Evolutionary conservation across 2,329 filamentous ascomycete genomes (phyloP).

Genomic region (Penicillium polonicum): DNA sequence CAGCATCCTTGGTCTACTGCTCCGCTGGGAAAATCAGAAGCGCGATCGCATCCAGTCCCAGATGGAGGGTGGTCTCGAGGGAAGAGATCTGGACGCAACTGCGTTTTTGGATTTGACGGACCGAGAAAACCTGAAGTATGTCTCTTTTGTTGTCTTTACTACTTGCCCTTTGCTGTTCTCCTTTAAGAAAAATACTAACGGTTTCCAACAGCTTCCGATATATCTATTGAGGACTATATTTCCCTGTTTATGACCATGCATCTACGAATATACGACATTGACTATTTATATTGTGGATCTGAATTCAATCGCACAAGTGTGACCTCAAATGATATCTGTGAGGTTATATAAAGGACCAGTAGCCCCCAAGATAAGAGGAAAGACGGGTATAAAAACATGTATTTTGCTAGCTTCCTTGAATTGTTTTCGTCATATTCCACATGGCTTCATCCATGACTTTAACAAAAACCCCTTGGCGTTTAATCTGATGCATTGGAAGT

Average conservation of each 20-base stretch:
- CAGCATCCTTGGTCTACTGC: constrained; percentile 45
- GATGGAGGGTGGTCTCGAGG: constrained; percentile 48
- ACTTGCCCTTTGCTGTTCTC: background rate
- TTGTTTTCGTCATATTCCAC: too few relatives aligned
- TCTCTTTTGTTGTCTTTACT: background rate
- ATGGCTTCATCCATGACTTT: too few relatives aligned
- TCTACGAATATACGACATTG: too few relatives aligned
- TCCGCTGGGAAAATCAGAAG: constrained; percentile 52
- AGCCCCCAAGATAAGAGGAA: too few relatives aligned
- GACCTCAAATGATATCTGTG: too few relatives aligned
- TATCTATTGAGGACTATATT: constrained; percentile 11
- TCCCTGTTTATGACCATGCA: too few relatives aligned
- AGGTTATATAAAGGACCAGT: too few relatives aligned
- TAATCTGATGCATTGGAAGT: background rate
- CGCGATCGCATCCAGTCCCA: constrained; percentile 51
- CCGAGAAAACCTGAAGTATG: constrained; percentile 51
- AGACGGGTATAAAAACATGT: too few relatives aligned
- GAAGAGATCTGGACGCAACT: constrained; percentile 49
- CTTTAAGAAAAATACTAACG: background rate
- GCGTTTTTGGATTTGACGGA: constrained; percentile 57
- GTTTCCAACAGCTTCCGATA: constrained; percentile 16
- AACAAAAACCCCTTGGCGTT: background rate
- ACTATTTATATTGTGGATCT: too few relatives aligned
- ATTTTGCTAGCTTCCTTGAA: too few relatives aligned
- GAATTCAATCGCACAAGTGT: too few relatives aligned